Conservation (phyloP, 345 rosid species). For the Brassica juncea region DNA sequence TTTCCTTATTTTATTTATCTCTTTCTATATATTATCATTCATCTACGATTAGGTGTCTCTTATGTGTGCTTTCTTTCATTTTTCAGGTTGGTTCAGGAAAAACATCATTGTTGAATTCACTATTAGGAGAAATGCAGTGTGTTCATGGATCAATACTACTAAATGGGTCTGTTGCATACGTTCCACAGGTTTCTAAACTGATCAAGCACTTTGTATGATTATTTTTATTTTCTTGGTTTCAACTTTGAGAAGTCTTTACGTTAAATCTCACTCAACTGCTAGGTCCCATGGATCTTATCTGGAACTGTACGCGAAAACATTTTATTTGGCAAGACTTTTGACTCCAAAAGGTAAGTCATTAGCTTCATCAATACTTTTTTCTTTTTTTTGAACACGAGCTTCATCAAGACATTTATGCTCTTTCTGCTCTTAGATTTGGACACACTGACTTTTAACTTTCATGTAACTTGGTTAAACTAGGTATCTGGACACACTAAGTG, state of each 20-base stretch:
- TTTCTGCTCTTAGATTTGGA: not conserved
- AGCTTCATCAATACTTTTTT: not conserved
- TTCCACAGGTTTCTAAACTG: constrained; percentile 71
- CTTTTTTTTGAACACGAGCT: too few species aligned
- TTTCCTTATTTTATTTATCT: not conserved
- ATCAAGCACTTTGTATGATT: constrained; percentile 13
- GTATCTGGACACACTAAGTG: constrained; percentile 60
- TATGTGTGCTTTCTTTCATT: constrained; percentile 6
- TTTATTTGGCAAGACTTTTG: constrained; percentile 65
- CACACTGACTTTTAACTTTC: not conserved
- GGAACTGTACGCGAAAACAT: constrained; percentile 83
- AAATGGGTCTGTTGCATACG: constrained; percentile 71
- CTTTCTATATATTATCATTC: not conserved
- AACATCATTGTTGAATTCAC: constrained; percentile 77
- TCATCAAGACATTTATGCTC: constrained; percentile 7
- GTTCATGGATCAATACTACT: constrained; percentile 60
- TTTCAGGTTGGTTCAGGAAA: constrained; percentile 95
- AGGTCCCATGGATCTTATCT: constrained; percentile 95
- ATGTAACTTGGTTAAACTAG: constrained; percentile 43
- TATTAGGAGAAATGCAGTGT: constrained; percentile 70
- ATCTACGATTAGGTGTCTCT: not conserved
- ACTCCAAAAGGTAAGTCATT: constrained; percentile 58
- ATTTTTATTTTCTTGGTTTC: constrained; percentile 1
- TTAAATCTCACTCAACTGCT: constrained; percentile 29
- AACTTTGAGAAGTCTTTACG: constrained; percentile 27